Percentiles rank a stretch among this genome's conserved stretches.
phyloP scores from a whole-genome alignment of 371 early-diverging fungal genomes.

The Mucor lusitanicus region DNA sequence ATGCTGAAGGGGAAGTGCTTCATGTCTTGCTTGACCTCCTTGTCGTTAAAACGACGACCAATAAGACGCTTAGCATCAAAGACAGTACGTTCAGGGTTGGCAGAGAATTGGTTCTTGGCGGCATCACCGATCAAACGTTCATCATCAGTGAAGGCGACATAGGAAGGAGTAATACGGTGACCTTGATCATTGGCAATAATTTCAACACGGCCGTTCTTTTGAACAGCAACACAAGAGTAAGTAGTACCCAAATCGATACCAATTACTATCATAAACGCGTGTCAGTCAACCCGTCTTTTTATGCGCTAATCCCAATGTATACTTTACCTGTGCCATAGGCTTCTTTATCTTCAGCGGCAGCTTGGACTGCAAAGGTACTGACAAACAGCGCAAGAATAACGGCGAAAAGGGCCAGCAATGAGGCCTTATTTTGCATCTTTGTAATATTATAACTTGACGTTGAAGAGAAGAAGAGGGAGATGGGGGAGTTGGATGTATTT shows the following conservation, averaged over 20 bases:
- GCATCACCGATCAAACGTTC: slow-evolving; percentile 88
- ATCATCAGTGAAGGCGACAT: slow-evolving; percentile 83
- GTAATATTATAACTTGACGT: slow-evolving; percentile 15
- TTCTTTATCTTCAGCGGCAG: slow-evolving; percentile 49
- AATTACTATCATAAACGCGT: slow-evolving; percentile 36
- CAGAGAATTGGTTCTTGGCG: slow-evolving; percentile 83
- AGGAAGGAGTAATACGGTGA: slow-evolving; percentile 88
- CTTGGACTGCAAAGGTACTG: slow-evolving; percentile 28
- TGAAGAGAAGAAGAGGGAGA: slow-evolving; percentile 24
- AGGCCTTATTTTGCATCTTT: slow-evolving; percentile 48
- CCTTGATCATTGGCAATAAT: slow-evolving; percentile 85
- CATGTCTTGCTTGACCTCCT: slow-evolving; percentile 83
- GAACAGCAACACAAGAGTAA: slow-evolving; percentile 96
- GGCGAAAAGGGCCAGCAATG: slow-evolving; percentile 50
- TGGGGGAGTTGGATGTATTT: slow-evolving; percentile 6
- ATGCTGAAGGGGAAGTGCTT: slow-evolving; percentile 93
- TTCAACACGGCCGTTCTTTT: slow-evolving; percentile 87
- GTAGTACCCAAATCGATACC: slow-evolving; percentile 97
- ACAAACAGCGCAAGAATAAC: slow-evolving; percentile 42
- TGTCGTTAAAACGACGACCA: slow-evolving; percentile 84
- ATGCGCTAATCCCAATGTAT: not conserved
- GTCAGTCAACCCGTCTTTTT: not conserved
- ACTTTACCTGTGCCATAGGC: slow-evolving; percentile 53
- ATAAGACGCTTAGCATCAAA: slow-evolving; percentile 96
- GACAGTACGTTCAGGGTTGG: slow-evolving; percentile 87